Percentiles rank a stretch among this genome's conserved stretches.
phyloP scores from a whole-genome alignment of 352 stramenopile genomes.

The Blastocystis hominis region DNA sequence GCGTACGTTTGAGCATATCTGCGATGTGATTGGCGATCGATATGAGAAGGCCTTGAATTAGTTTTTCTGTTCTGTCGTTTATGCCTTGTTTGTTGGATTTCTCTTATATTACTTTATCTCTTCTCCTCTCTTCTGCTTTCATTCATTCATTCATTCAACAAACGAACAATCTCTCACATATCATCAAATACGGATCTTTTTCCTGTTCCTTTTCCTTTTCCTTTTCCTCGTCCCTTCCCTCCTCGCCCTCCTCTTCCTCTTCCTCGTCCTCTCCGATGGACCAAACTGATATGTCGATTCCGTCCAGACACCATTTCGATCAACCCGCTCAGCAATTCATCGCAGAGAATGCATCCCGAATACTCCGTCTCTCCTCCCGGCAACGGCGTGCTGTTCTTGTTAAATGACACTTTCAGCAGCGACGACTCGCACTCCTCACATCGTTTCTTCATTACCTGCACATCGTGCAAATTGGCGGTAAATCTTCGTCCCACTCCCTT shows the following conservation, averaged over 20 bases:
- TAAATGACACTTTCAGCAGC: slow-evolving; percentile 64
- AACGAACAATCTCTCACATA: neutral
- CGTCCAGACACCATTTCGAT: slow-evolving; percentile 63
- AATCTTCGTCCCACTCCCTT: slow-evolving; percentile 60
- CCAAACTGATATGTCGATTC: slow-evolving; percentile 64
- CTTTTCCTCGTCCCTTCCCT: neutral
- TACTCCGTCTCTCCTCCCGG: slow-evolving; percentile 61
- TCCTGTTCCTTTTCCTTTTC: neutral
- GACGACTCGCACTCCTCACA: slow-evolving; percentile 60
- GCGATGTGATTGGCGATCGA: slow-evolving; percentile 47
- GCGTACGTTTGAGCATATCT: slow-evolving; percentile 32
- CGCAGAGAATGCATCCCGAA: slow-evolving; percentile 64
- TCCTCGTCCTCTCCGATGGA: slow-evolving; percentile 57
- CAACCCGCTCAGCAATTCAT: slow-evolving; percentile 64
- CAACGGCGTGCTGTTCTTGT: slow-evolving; percentile 64
- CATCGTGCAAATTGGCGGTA: slow-evolving; percentile 62
- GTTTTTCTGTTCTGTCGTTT: neutral
- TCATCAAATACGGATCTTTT: slow-evolving; percentile 55
- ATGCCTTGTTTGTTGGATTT: neutral
- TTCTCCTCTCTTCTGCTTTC: neutral
- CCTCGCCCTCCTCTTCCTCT: slow-evolving; percentile 59
- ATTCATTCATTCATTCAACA: neutral
- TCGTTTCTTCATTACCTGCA: slow-evolving; percentile 58
- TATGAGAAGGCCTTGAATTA: slow-evolving; percentile 41
- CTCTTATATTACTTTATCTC: neutral